Evolutionary conservation across 306 rosid genomes (phyloP).

Genomic region (Leucaena leucocephala): DNA sequence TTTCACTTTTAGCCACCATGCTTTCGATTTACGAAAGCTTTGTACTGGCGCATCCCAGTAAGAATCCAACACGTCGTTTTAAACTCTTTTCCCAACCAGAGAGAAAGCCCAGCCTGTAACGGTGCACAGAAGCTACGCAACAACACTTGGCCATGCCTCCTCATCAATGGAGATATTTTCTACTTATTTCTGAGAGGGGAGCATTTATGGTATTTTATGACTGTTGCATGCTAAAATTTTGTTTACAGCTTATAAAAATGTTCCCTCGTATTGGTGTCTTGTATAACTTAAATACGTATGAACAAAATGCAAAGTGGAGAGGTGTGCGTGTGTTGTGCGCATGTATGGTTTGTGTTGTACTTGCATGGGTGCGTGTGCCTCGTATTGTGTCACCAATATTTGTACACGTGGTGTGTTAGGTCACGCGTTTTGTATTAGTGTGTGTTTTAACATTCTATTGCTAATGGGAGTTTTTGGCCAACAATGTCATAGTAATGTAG

Average conservation of each 20-base stretch:
- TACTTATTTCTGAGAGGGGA: not conserved
- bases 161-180: too few species aligned
- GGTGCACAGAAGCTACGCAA: not conserved
- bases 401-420: not conserved
- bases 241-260: not conserved
- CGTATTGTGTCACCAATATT: not conserved
- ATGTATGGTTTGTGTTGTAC: not conserved
- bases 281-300: not conserved
- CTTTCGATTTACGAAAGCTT: conserved; percentile 37
- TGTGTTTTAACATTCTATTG: too few species aligned
- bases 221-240: conserved; percentile 2
- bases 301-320: not conserved
- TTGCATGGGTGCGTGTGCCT: not conserved
- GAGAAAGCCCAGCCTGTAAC: not conserved
- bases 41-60: conserved; percentile 58
- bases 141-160: not conserved
- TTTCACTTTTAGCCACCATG: conserved; percentile 47
- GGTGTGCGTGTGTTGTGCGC: not conserved
- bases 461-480: too few species aligned
- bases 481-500: too few species aligned
- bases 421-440: too few species aligned
- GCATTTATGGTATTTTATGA: conserved; percentile 36
- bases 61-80: conserved; percentile 62
- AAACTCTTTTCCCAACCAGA: conserved; percentile 23
- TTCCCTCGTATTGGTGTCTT: not conserved